A percentile compares a stretch with the other conserved stretches of the same genome.
Conservation (phyloP, 371 early-diverging fungal genomes). For the Homolaphlyctis polyrhiza region DNA sequence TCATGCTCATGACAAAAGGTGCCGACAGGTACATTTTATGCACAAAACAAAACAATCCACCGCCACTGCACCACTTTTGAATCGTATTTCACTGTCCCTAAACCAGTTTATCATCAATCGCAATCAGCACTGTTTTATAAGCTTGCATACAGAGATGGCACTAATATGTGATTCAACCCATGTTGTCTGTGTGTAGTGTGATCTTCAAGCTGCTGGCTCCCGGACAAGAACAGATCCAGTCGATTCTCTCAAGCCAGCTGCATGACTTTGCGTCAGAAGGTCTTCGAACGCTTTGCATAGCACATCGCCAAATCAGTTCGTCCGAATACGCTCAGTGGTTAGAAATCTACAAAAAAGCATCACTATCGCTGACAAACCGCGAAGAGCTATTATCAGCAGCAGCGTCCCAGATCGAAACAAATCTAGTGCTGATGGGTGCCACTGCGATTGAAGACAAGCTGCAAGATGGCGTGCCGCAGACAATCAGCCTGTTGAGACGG, state of each 20-base stretch:
- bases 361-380: slow-evolving; percentile 65
- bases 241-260: slow-evolving; percentile 64
- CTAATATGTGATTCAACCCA: too few relatives aligned
- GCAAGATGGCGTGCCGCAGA: slow-evolving; percentile 90
- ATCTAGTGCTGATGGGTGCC: slow-evolving; percentile 81
- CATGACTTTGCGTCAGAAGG: slow-evolving; percentile 69
- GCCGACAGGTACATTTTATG: slow-evolving; percentile 69
- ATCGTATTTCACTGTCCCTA: neutral
- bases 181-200: slow-evolving; percentile 56
- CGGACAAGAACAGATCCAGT: slow-evolving; percentile 60
- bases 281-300: slow-evolving; percentile 83
- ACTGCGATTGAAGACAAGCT: slow-evolving; percentile 98
- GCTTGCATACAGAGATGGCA: too few relatives aligned
- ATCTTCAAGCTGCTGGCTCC: slow-evolving; percentile 72
- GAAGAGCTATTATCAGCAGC: slow-evolving; percentile 62
- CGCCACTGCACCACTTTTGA: neutral
- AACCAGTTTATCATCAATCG: neutral
- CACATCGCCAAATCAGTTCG: slow-evolving; percentile 56
- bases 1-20: slow-evolving; percentile 90
- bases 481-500: slow-evolving; percentile 76
- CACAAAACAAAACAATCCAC: too few relatives aligned
- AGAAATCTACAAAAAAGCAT: slow-evolving; percentile 61
- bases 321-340: slow-evolving; percentile 66
- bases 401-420: slow-evolving; percentile 72
- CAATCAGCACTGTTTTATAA: too few relatives aligned